phyloP scores from a whole-genome alignment of 2,329 filamentous ascomycete genomes.

The Fusarium devonianum region DNA sequence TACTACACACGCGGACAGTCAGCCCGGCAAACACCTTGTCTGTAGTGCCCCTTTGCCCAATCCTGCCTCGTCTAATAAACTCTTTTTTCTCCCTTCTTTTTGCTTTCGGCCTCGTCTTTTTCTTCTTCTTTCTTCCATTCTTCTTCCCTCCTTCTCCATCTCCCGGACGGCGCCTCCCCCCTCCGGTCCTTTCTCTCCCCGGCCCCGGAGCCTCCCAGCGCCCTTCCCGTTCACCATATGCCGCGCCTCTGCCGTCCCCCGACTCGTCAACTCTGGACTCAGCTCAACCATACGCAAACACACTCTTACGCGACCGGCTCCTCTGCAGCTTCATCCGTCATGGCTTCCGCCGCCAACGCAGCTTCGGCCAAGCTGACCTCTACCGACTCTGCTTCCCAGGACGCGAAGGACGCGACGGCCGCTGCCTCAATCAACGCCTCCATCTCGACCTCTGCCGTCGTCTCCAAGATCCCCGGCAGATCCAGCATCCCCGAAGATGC shows the following conservation, averaged over 20 bases:
- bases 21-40: neutral
- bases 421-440: slow-evolving; percentile 11
- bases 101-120: slow-evolving; percentile 4
- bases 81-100: neutral
- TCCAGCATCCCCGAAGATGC: slow-evolving; percentile 52
- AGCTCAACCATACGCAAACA: slow-evolving; percentile 13
- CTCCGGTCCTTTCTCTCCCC: slow-evolving; percentile 14
- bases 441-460: slow-evolving; percentile 36
- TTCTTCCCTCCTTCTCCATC: neutral
- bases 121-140: neutral
- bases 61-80: neutral
- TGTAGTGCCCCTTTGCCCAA: neutral
- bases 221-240: slow-evolving; percentile 26
- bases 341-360: slow-evolving; percentile 27
- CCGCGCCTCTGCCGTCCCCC: slow-evolving; percentile 31
- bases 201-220: slow-evolving; percentile 18
- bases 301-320: slow-evolving; percentile 21
- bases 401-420: slow-evolving; percentile 7
- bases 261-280: slow-evolving; percentile 32
- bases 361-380: slow-evolving; percentile 23
- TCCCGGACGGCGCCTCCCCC: slow-evolving; percentile 7
- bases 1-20: no score
- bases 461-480: slow-evolving; percentile 47
- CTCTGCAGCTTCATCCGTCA: slow-evolving; percentile 26
- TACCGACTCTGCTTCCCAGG: slow-evolving; percentile 27